These are phyloP conservation scores for Leccinum subtestaceum DNA, from an alignment of 768 basidiomycete genomes.

Conservation along the genomic window DNA sequence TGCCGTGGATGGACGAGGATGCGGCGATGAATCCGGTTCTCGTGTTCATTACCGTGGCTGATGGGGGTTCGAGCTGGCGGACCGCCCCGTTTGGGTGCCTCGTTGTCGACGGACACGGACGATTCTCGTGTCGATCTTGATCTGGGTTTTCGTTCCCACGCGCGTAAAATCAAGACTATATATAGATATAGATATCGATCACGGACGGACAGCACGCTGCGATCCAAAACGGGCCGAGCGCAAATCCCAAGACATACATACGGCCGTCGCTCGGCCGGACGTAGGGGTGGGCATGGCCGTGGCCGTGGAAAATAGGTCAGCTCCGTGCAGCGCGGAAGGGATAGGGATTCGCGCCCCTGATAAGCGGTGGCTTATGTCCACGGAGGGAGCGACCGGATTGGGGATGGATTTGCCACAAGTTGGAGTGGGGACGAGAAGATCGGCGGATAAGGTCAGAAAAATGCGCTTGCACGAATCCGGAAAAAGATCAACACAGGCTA, in stretches of 20 bases:
- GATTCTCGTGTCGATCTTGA: slow-evolving; percentile 54
- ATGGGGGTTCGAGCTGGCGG: background rate
- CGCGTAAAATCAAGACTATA: slow-evolving; percentile 35
- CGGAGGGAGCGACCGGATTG: slow-evolving; percentile 20
- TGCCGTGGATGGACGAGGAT: background rate
- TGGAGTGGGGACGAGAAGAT: slow-evolving; percentile 30
- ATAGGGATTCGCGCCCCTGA: slow-evolving; percentile 17
- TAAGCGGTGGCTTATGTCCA: slow-evolving; percentile 27
- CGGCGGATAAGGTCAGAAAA: slow-evolving; percentile 36
- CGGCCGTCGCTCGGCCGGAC: background rate
- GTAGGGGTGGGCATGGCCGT: background rate
- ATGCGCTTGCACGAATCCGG: slow-evolving; percentile 14
- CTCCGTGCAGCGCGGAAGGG: slow-evolving; percentile 23
- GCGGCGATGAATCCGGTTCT: background rate
- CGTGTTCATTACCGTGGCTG: slow-evolving; percentile 27
- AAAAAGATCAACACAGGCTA: slow-evolving; percentile 32
- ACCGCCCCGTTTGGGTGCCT: background rate
- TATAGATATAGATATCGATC: slow-evolving; percentile 2
- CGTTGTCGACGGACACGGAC: background rate
- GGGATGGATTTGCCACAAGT: slow-evolving; percentile 27
- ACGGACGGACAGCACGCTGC: slow-evolving; percentile 9
- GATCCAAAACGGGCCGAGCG: slow-evolving; percentile 25
- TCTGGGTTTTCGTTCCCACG: slow-evolving; percentile 47
- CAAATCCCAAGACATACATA: slow-evolving; percentile 16
- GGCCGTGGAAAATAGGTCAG: background rate